Evolutionary conservation across 257 asterid species (phyloP).

Genomic region (Forsythia suspensa): DNA sequence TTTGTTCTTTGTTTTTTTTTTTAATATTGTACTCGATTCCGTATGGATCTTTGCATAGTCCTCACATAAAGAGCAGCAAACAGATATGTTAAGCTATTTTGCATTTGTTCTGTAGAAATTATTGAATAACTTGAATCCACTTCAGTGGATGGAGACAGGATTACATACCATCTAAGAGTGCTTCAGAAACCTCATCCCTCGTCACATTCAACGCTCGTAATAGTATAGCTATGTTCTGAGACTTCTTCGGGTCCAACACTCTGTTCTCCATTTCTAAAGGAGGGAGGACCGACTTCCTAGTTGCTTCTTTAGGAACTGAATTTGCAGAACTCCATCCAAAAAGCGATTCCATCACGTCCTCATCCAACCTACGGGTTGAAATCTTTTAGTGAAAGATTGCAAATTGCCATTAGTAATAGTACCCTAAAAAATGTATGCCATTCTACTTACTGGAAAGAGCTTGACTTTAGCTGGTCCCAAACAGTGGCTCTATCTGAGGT

Average conservation of each 20-base stretch:
- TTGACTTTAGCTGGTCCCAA: conserved; percentile 92
- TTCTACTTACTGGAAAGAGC: conserved; percentile 89
- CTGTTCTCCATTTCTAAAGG: conserved; percentile 66
- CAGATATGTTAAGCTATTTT: not conserved
- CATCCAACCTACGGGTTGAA: conserved; percentile 64
- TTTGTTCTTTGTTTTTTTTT: not conserved
- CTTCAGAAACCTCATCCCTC: conserved; percentile 84
- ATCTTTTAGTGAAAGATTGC: conserved; percentile 16
- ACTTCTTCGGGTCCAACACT: conserved; percentile 94
- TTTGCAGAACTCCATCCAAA: conserved; percentile 70
- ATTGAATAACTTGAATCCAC: conserved; percentile 11
- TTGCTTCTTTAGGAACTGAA: conserved; percentile 61
- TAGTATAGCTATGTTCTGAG: conserved; percentile 91
- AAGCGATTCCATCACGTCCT: conserved; percentile 94
- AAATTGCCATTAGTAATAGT: not conserved
- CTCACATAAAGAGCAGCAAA: not conserved
- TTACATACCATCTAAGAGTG: conserved; percentile 79
- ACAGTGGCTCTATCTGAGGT: conserved; percentile 88
- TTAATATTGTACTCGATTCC: not conserved
- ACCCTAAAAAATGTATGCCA: not conserved
- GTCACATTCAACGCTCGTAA: conserved; percentile 94
- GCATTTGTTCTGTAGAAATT: not conserved
- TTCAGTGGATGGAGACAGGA: conserved; percentile 15
- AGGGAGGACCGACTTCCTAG: conserved; percentile 46
- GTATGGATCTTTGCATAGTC: not conserved